phyloP scores from a whole-genome alignment of 2,329 filamentous ascomycete species.

The Xylaria hypoxylon region DNA sequence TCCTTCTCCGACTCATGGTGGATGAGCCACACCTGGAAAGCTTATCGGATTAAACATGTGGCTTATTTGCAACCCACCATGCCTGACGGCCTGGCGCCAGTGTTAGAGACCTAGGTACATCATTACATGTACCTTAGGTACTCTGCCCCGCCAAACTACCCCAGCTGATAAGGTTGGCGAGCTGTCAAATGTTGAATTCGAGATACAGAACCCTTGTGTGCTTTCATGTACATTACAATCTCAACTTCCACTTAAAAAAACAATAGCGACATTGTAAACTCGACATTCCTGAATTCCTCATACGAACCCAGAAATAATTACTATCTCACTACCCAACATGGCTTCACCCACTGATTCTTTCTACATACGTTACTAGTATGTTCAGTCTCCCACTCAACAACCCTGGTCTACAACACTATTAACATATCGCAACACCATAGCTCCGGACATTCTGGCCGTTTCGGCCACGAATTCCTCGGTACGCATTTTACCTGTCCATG shows the following conservation, averaged over 20 bases:
- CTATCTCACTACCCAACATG: conserved; percentile 34
- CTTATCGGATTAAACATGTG: neutral
- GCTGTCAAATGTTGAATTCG: conserved; percentile 20
- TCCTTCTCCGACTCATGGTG: neutral
- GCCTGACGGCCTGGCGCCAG: too few species aligned
- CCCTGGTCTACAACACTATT: conserved; percentile 11
- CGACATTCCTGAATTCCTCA: neutral
- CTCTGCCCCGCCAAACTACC: conserved; percentile 28
- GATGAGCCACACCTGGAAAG: neutral
- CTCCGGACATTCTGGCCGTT: conserved; percentile 96
- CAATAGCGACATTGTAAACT: conserved; percentile 1
- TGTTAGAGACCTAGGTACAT: too few species aligned
- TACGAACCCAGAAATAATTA: neutral
- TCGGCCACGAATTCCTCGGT: conserved; percentile 99
- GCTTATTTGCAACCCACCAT: neutral
- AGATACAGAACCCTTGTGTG: conserved; percentile 20
- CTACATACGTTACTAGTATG: conserved; percentile 97
- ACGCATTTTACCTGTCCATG: conserved; percentile 44
- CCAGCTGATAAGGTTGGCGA: conserved; percentile 15
- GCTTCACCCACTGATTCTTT: conserved; percentile 81
- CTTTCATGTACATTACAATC: conserved; percentile 6
- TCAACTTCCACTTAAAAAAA: neutral
- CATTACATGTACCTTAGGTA: neutral
- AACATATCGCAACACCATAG: conserved; percentile 59
- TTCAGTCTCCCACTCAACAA: conserved; percentile 31